Evolutionary conservation across 2,329 filamentous ascomycete genomes (phyloP).

Genomic region (Calonectria multiphialidica): DNA sequence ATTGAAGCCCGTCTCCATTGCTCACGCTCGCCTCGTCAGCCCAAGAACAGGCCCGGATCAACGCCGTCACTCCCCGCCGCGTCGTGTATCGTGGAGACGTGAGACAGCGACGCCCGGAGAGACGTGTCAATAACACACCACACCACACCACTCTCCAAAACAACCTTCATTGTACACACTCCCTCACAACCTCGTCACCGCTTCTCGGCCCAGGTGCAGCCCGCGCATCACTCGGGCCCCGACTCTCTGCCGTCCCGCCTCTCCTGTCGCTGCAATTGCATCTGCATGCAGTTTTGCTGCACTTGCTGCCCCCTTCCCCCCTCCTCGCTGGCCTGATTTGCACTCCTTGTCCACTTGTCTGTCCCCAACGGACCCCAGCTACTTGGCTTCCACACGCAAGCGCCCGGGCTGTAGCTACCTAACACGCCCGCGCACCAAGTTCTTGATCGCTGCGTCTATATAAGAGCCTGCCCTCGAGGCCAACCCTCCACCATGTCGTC

Average conservation of each 20-base stretch:
- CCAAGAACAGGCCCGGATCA: not conserved
- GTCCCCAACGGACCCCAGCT: slow-evolving; percentile 16
- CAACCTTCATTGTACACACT: not conserved
- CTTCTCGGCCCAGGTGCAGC: not conserved
- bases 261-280: not conserved
- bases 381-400: slow-evolving; percentile 7
- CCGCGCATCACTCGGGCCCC: not conserved
- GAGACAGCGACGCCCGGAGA: not conserved
- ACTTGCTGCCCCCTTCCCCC: slow-evolving; percentile 7
- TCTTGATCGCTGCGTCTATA: slow-evolving; percentile 29
- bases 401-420: slow-evolving; percentile 16
- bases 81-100: not conserved
- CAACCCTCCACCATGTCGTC: slow-evolving; percentile 47
- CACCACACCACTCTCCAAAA: not conserved
- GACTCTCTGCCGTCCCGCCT: slow-evolving; percentile 1
- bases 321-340: slow-evolving; percentile 10
- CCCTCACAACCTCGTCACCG: slow-evolving; percentile 9
- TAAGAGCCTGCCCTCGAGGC: slow-evolving; percentile 35
- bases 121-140: slow-evolving; percentile 4
- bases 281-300: slow-evolving; percentile 15
- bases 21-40: not conserved
- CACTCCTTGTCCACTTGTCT: slow-evolving; percentile 17
- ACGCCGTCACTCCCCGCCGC: not conserved
- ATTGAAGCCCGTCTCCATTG: not conserved
- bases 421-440: slow-evolving; percentile 17